Percentiles rank a stretch among this genome's conserved stretches.
Evolutionary conservation across 805 yeast genomes (phyloP).

Genomic region (Saturnispora hagleri): DNA sequence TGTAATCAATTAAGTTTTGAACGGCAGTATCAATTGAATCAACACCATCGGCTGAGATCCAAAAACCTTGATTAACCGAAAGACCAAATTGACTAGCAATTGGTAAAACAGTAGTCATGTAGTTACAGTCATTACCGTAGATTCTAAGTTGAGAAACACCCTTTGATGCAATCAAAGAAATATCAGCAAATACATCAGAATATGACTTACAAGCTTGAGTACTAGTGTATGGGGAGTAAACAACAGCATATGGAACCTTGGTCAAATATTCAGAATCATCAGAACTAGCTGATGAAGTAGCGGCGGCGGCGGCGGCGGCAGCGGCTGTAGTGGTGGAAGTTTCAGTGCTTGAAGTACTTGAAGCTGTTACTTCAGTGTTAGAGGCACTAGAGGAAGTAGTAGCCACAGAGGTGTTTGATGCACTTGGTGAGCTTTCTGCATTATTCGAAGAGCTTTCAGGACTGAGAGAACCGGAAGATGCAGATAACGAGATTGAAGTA

Average conservation of each 20-base stretch:
- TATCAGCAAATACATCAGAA: conserved; percentile 46
- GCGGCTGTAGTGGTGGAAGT: conserved; percentile 4
- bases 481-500: conserved; percentile 8
- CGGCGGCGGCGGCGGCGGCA: conserved; percentile 17
- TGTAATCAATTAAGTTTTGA: conserved; percentile 39
- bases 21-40: conserved; percentile 60
- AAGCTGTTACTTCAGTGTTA: conserved; percentile 10
- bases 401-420: conserved; percentile 15
- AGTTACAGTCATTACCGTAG: conserved; percentile 82
- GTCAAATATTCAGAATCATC: conserved; percentile 24
- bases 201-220: conserved; percentile 60
- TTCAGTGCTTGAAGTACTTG: conserved; percentile 13
- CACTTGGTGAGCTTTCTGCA: background rate
- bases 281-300: conserved; percentile 23
- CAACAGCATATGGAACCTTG: conserved; percentile 46
- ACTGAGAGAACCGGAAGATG: conserved; percentile 13
- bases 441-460: background rate
- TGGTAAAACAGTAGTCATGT: conserved; percentile 56
- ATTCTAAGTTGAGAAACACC: conserved; percentile 63
- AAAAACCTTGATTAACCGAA: conserved; percentile 77
- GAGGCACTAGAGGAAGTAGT: conserved; percentile 11
- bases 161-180: conserved; percentile 45
- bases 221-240: conserved; percentile 70
- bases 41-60: conserved; percentile 59
- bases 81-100: conserved; percentile 51